Evolutionary conservation across 2,329 filamentous ascomycete species (phyloP), one percentile per base, ranked within the genome.

Genomic region (Ophiostoma sp.): DNA sequence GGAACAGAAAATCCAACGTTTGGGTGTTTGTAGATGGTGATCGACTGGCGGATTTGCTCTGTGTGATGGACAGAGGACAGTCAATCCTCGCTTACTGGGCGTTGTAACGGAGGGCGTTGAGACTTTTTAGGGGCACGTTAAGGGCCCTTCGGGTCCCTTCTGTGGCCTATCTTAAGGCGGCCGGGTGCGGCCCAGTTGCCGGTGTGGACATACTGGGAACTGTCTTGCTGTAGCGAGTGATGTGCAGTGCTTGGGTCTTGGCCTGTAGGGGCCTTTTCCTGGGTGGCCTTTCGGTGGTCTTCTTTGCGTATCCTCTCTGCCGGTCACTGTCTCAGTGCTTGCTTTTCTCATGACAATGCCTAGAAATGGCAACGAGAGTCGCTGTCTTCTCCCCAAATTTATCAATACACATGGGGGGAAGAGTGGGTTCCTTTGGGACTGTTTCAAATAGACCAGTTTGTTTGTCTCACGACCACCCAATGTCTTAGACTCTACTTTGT

Each of bases 251-350:
- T 33, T 55, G 25, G 12, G 55, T 17, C 57, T 61, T 2, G 59
- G 59, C 59, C 31, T 22, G 33, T 22, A 36, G 57, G 31, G 17
- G 15, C 50, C 11, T 25, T 25, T n/a, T n/a, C n/a, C 42, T 48
- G 17, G 42, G 25, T 33, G 55, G 55, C 28, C 25, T 3, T 28
- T 33, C 55, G 22, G 55, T 59, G 55, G 52, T 25, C 25, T 28
- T 31, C n/a, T 61, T 36, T 61, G 57, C 31, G 31, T 36, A 19
- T 61, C 57, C 31, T 36, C 28, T 36, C 17, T 22, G 31, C n/a
- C 5, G 57, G 57, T 22, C 31, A 61, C 15, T 55, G 66, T 69
- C 66, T 69, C 66, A 50, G 64, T 48, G 63, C 39, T 68, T 68
- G 12, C 22, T 68, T 68, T 48, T 31, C 17, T 15, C 61, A 64